Conservation (phyloP, 805 yeast species). For the Saccharomyces eubayanus region DNA sequence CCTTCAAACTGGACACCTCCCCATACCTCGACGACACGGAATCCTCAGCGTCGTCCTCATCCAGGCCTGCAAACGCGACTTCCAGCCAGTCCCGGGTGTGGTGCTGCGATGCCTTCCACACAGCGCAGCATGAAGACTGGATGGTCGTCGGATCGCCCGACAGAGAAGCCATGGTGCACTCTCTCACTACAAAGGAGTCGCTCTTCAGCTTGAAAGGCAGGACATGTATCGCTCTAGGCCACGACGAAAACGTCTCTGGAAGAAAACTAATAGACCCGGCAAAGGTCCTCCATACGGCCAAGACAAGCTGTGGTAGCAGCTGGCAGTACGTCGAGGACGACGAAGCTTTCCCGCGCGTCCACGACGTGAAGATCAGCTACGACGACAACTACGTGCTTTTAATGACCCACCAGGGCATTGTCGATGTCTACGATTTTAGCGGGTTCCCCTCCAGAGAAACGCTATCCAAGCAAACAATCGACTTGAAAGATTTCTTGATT, state of each 20-base stretch:
- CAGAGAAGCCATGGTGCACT: constrained; percentile 47
- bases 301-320: neutral
- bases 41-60: neutral
- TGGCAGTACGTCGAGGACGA: neutral
- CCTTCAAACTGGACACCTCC: neutral
- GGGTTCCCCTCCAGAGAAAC: constrained; percentile 18
- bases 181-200: constrained; percentile 18
- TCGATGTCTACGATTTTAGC: constrained; percentile 50
- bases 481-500: constrained; percentile 16
- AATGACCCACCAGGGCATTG: constrained; percentile 53
- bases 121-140: constrained; percentile 31
- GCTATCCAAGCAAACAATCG: constrained; percentile 5
- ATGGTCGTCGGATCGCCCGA: constrained; percentile 76
- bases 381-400: constrained; percentile 56
- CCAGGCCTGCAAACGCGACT: neutral
- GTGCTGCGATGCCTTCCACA: constrained; percentile 66
- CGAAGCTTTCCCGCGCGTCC: constrained; percentile 40
- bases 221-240: neutral
- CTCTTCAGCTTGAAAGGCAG: neutral
- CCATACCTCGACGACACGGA: neutral
- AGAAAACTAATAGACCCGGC: constrained; percentile 11
- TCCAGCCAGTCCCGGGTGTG: constrained; percentile 31
- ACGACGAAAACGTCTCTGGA: neutral
- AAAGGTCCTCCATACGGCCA: constrained; percentile 23
- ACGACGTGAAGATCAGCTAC: constrained; percentile 59